Conservation (phyloP, 2,329 filamentous ascomycete genomes). For the Keithomyces neogunnii region DNA sequence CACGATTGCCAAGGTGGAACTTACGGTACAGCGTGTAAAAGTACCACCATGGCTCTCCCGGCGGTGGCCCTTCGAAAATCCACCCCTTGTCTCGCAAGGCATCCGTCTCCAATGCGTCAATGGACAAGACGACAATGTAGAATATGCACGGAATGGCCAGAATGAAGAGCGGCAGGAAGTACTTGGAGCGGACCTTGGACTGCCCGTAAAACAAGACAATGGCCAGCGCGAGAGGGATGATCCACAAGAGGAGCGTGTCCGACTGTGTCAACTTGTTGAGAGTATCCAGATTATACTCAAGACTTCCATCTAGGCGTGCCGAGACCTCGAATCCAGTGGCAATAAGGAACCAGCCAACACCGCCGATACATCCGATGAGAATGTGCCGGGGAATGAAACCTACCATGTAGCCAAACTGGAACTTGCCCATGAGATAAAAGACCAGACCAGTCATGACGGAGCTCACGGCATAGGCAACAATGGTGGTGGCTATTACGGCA, state of each 20-base stretch:
- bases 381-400: conserved; percentile 97
- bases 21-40: conserved; percentile 93
- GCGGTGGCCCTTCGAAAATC: conserved; percentile 83
- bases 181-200: conserved; percentile 68
- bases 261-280: conserved; percentile 63
- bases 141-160: conserved; percentile 68
- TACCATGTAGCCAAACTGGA: conserved; percentile 82
- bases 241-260: conserved; percentile 76
- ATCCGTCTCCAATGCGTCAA: conserved; percentile 59
- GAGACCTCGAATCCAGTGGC: conserved; percentile 91
- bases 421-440: conserved; percentile 84
- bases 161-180: conserved; percentile 82
- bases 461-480: conserved; percentile 82
- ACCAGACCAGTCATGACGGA: conserved; percentile 84
- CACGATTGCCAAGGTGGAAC: conserved; percentile 16
- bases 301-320: conserved; percentile 74
- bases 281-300: conserved; percentile 73
- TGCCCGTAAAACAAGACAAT: conserved; percentile 69
- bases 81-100: conserved; percentile 67
- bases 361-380: conserved; percentile 92
- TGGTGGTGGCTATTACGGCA: conserved; percentile 87
- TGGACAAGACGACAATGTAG: conserved; percentile 64
- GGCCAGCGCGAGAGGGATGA: conserved; percentile 68
- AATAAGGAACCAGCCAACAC: conserved; percentile 90
- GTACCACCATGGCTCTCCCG: conserved; percentile 88